Evolutionary conservation across 2,329 filamentous ascomycete species (phyloP).

Genomic region (Parasarocladium wereldwijsianum): DNA sequence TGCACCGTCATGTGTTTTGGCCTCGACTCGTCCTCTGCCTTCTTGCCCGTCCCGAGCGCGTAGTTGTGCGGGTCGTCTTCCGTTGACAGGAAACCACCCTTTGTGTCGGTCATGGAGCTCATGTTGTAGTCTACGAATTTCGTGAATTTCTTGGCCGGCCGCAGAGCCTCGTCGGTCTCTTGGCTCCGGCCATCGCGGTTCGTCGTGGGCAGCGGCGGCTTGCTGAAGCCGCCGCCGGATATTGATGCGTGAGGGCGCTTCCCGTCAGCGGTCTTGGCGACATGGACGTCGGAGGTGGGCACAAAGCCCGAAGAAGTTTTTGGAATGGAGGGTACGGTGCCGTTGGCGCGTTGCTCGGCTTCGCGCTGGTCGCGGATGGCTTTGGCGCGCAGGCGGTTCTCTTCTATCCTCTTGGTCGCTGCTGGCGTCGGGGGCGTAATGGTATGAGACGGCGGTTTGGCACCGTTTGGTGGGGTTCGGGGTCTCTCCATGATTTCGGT

Average conservation of each 20-base stretch:
- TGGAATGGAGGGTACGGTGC: constrained; percentile 23
- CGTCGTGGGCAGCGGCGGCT: constrained; percentile 25
- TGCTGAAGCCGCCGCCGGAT: constrained; percentile 25
- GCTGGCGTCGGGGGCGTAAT: constrained; percentile 7
- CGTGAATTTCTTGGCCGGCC: constrained; percentile 73
- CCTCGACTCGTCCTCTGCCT: constrained; percentile 26
- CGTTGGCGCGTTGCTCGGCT: constrained; percentile 38
- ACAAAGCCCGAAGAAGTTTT: constrained; percentile 56
- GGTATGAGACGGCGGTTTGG: not conserved
- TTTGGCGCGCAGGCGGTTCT: constrained; percentile 78
- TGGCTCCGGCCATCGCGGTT: constrained; percentile 52
- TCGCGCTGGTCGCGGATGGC: constrained; percentile 63
- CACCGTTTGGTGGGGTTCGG: constrained; percentile 4
- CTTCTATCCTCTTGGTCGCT: constrained; percentile 34
- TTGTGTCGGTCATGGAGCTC: constrained; percentile 94
- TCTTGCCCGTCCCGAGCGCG: constrained; percentile 36
- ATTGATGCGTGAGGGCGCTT: constrained; percentile 61
- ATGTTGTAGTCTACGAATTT: constrained; percentile 98
- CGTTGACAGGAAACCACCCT: constrained; percentile 82
- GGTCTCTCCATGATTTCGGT: constrained; percentile 2
- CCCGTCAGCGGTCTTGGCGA: constrained; percentile 27
- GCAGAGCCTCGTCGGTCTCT: constrained; percentile 38
- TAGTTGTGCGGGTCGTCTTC: constrained; percentile 87
- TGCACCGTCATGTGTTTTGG: constrained; percentile 78
- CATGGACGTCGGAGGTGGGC: constrained; percentile 47